Percentiles rank a stretch among this genome's conserved stretches.
Conservation (phyloP, 148 eudicot genomes). For the Rhododendron griersonianum region DNA sequence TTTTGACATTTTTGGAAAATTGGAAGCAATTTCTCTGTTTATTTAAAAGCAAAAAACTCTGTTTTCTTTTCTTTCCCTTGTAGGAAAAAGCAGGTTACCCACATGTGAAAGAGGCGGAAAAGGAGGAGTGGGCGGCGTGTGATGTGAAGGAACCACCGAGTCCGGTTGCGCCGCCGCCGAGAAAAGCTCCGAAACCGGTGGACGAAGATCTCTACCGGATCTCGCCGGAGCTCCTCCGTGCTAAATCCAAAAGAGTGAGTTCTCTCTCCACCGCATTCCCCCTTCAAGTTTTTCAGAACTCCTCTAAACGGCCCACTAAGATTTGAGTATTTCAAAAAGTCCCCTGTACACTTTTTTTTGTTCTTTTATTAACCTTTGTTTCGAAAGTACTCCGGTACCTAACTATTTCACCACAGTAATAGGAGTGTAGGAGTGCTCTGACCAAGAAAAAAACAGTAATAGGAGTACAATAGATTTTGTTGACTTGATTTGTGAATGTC, state of each 20-base stretch:
- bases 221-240: conserved; percentile 50
- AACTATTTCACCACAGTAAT: too few species aligned
- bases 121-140: conserved; percentile 25
- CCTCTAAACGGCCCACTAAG: not conserved
- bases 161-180: conserved; percentile 16
- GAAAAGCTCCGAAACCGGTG: conserved; percentile 37
- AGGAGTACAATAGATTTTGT: not conserved
- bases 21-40: not conserved
- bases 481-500: not conserved
- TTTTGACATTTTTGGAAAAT: not conserved
- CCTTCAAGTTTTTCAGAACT: not conserved
- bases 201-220: conserved; percentile 65
- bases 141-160: conserved; percentile 18
- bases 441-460: too few species aligned
- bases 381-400: not conserved
- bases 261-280: not conserved
- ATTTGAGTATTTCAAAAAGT: not conserved
- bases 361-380: not conserved
- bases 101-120: conserved; percentile 22
- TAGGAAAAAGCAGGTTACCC: conserved; percentile 20
- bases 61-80: not conserved
- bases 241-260: conserved; percentile 26
- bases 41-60: not conserved
- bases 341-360: not conserved
- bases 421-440: too few species aligned